These are phyloP conservation scores for Lyophyllum shimeji DNA, from an alignment of 768 basidiomycete genomes.

Conservation along the genomic window DNA sequence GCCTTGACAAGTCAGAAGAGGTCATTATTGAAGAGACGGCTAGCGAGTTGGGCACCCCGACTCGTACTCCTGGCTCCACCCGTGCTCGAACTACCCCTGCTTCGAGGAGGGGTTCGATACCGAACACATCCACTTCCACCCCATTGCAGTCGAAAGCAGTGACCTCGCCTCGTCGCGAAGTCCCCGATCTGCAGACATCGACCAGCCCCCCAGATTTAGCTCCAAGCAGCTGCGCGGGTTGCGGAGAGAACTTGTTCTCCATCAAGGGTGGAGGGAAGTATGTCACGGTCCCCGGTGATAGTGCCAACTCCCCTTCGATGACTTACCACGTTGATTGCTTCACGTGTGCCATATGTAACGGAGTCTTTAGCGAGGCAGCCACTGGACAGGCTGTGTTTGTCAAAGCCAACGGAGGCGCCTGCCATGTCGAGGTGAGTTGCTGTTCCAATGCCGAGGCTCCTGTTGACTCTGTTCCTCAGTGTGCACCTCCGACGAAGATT, in stretches of 20 bases:
- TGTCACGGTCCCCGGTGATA: slow-evolving; percentile 65
- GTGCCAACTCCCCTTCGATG: slow-evolving; percentile 45
- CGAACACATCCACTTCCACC: slow-evolving; percentile 2
- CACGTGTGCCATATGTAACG: slow-evolving; percentile 65
- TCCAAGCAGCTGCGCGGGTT: slow-evolving; percentile 58
- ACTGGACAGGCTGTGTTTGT: slow-evolving; percentile 74
- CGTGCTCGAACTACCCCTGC: slow-evolving; percentile 3
- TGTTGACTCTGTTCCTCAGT: slow-evolving; percentile 28
- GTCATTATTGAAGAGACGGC: slow-evolving; percentile 30
- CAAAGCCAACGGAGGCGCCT: slow-evolving; percentile 60
- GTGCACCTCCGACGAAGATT: slow-evolving; percentile 43
- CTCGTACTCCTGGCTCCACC: slow-evolving; percentile 28
- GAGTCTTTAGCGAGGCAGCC: slow-evolving; percentile 58
- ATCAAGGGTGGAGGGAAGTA: slow-evolving; percentile 60
- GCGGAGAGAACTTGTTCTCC: slow-evolving; percentile 56
- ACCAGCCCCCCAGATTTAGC: slow-evolving; percentile 17
- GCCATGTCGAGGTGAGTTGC: slow-evolving; percentile 56
- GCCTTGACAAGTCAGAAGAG: slow-evolving; percentile 24
- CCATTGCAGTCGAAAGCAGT: not conserved
- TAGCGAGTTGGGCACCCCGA: slow-evolving; percentile 32
- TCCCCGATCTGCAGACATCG: slow-evolving; percentile 18
- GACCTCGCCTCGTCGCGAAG: slow-evolving; percentile 9
- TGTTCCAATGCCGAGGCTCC: not conserved
- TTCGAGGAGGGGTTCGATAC: not conserved
- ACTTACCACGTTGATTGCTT: slow-evolving; percentile 79